phyloP scores from a whole-genome alignment of 2,329 filamentous ascomycete genomes.

The Verticillium isaacii region DNA sequence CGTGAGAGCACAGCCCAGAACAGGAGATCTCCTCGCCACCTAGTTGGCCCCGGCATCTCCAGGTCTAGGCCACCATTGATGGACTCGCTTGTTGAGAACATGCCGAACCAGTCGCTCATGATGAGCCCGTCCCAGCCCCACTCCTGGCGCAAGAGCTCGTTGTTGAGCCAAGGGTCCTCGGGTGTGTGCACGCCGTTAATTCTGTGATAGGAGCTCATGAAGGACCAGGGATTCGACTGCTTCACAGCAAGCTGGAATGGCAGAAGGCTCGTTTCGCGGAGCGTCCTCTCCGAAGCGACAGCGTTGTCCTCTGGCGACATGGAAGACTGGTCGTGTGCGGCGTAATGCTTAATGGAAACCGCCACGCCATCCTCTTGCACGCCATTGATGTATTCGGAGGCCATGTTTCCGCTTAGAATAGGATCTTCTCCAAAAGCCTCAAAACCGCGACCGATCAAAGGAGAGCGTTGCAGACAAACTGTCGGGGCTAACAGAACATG shows the following conservation, averaged over 20 bases:
- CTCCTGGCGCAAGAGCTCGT: slow-evolving; percentile 4
- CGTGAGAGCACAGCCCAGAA: not conserved
- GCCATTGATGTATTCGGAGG: slow-evolving; percentile 23
- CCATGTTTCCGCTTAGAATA: slow-evolving; percentile 17
- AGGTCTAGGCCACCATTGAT: slow-evolving; percentile 23
- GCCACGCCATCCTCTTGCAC: slow-evolving; percentile 24
- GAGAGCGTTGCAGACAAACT: slow-evolving; percentile 58
- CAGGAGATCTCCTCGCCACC: slow-evolving; percentile 1
- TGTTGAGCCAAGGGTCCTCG: slow-evolving; percentile 2
- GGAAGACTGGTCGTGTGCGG: slow-evolving; percentile 44
- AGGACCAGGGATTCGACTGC: slow-evolving; percentile 46
- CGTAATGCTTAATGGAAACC: slow-evolving; percentile 30
- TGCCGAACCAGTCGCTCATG: slow-evolving; percentile 16
- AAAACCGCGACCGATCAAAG: slow-evolving; percentile 58
- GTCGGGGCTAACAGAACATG: slow-evolving; percentile 57
- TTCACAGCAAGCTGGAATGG: slow-evolving; percentile 59
- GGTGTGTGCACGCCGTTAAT: slow-evolving; percentile 32
- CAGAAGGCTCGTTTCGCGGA: slow-evolving; percentile 60
- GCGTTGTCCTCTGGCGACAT: slow-evolving; percentile 41
- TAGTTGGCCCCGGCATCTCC: slow-evolving; percentile 27
- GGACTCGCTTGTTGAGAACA: slow-evolving; percentile 16
- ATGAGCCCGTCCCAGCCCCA: slow-evolving; percentile 10
- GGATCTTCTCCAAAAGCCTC: slow-evolving; percentile 58
- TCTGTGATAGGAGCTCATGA: slow-evolving; percentile 57
- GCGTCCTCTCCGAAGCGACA: slow-evolving; percentile 44